A percentile compares a stretch with the other conserved stretches of the same genome.
Conservation (phyloP, 345 rosid genomes). For the Lenwebbia sp. region DNA sequence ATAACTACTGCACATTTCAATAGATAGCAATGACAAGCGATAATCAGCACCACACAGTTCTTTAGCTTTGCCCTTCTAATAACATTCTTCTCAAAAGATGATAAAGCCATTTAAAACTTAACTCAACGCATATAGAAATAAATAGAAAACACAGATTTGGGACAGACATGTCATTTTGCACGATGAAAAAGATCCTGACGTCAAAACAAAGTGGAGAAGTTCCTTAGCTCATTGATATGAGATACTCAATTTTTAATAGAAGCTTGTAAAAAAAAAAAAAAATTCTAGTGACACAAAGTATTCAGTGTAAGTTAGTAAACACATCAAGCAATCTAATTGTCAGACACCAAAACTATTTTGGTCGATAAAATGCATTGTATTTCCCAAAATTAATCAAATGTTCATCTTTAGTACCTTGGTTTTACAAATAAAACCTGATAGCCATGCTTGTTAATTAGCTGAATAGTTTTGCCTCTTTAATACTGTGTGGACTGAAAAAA, state of each 20-base stretch:
- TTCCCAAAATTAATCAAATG: not conserved
- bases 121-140: not conserved
- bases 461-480: not conserved
- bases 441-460: not conserved
- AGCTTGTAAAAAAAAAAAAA: not conserved
- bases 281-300: not conserved
- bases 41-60: not conserved
- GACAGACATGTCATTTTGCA: not conserved
- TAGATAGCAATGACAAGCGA: not conserved
- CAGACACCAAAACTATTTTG: not conserved
- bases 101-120: no score
- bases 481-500: not conserved
- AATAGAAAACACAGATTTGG: not conserved
- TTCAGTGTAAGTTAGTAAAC: not conserved
- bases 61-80: not conserved
- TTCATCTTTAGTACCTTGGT: not conserved
- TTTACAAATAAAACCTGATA: not conserved
- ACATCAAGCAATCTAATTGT: not conserved
- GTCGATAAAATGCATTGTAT: not conserved
- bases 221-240: not conserved
- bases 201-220: not conserved
- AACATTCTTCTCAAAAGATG: not conserved
- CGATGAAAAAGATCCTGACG: not conserved
- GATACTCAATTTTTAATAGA: not conserved
- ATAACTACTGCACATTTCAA: not conserved